Evolutionary conservation across 192 early-diverging fungal genomes (phyloP).

Genomic region (Funneliformis geosporum): DNA sequence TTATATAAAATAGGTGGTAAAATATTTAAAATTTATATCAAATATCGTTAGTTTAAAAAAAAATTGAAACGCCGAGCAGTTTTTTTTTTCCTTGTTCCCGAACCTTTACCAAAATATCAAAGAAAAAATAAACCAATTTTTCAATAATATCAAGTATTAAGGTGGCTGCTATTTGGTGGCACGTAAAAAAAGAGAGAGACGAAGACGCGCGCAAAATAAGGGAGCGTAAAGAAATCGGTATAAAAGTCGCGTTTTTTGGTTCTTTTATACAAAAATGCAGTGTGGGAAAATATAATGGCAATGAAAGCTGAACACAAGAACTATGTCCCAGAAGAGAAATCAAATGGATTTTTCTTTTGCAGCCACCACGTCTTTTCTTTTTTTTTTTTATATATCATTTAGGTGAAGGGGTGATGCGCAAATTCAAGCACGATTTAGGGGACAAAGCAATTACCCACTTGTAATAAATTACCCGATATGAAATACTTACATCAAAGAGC

Average conservation of each 20-base stretch:
- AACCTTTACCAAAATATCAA: neutral
- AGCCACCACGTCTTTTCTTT: conserved; percentile 3
- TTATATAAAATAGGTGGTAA: neutral
- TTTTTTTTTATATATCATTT: conserved; percentile 9
- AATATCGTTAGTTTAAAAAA: neutral
- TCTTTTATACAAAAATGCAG: conserved; percentile 19
- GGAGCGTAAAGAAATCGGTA: conserved; percentile 15
- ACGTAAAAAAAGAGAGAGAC: conserved; percentile 16
- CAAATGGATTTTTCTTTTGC: conserved; percentile 14
- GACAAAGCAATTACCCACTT: neutral
- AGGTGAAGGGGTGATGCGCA: conserved; percentile 13
- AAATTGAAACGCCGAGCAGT: neutral
- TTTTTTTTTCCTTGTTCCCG: neutral
- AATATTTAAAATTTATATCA: neutral
- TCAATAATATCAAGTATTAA: neutral
- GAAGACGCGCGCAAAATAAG: conserved; percentile 21
- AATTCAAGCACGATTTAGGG: conserved; percentile 9
- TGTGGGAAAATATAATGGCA: conserved; percentile 11
- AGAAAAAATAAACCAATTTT: neutral
- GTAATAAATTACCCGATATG: conserved; percentile 11
- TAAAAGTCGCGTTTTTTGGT: conserved; percentile 20
- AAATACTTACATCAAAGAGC: conserved; percentile 11
- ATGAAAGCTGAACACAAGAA: conserved; percentile 7
- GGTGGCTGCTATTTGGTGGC: conserved; percentile 19
- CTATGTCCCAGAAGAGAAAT: conserved; percentile 5